Evolutionary conservation across 2,329 filamentous ascomycete genomes (phyloP), one percentile per base, ranked within the genome.

Genomic region (Fusarium oxysporum): DNA sequence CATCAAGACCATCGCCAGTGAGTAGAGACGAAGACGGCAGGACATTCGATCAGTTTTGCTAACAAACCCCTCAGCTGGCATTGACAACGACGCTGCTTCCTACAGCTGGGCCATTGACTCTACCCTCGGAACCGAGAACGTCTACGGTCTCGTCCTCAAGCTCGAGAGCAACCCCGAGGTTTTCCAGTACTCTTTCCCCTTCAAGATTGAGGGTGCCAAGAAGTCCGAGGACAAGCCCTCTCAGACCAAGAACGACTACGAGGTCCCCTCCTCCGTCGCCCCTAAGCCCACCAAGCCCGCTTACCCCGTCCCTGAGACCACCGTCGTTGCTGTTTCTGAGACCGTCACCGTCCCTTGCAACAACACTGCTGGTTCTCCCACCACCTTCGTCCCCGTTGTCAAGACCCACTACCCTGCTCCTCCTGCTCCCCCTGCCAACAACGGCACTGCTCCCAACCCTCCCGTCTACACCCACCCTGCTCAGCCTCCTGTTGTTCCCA

Each of bases 161-260:
- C 83, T 86, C 40, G 85, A 87, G 74, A 81, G 80, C 71, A 78
- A 89, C 82, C 60, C 82, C 28, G 71, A 55, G 16, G 81, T 85
- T 78, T 89, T 88, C 86, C 89, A 92, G 85, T 91, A 87, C 86
- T 90, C 88, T 63, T 86, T 86, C 83, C 88, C 88, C 75, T 92
- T 92, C 85, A 76, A 83, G 77, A 89, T 90, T 77, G 77, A 78
- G 62, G 82, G 78, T 51, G 76, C 68, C 32, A 75, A 64, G 57
- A 62, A 61, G 57, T 75, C 63, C 54, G 63, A 64, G 56, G 57
- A 70, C 37, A 56, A 57, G 55, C 55, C 55, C 40, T 48, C 48
- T 21, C 28, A 44, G 17, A 59, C 56, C 23, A 55, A 70, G 70
- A 35, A 32, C 50, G 68, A 71, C 62, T 66, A 56, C 67, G 55